Percentiles rank a stretch among this genome's conserved stretches.
These are phyloP conservation scores for Backusella morwellensis DNA, from an alignment of 192 early-diverging fungal species.

Conservation along the genomic window DNA sequence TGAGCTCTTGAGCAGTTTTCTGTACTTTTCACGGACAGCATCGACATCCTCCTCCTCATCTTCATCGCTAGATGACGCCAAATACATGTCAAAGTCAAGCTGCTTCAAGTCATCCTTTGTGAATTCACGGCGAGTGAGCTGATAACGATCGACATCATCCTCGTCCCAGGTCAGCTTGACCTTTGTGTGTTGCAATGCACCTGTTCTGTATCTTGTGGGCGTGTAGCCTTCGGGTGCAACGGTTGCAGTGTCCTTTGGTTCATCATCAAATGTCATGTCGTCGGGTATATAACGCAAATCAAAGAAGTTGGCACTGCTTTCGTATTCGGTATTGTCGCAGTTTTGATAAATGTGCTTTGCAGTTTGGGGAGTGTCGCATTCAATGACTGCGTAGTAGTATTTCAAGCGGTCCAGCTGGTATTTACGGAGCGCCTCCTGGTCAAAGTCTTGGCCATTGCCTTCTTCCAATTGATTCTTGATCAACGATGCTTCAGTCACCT, in stretches of 20 bases:
- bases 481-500: constrained; percentile 42
- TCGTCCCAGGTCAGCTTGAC: constrained; percentile 97
- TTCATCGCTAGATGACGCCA: constrained; percentile 74
- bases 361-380: constrained; percentile 84
- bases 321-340: constrained; percentile 94
- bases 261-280: constrained; percentile 82
- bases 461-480: constrained; percentile 53
- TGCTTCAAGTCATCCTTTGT: constrained; percentile 85
- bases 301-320: constrained; percentile 88
- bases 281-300: constrained; percentile 94
- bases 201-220: constrained; percentile 70
- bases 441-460: constrained; percentile 75
- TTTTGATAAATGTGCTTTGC: constrained; percentile 74
- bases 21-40: constrained; percentile 44
- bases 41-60: constrained; percentile 62
- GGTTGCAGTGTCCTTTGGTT: constrained; percentile 58
- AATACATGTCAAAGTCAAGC: constrained; percentile 88
- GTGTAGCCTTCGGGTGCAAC: constrained; percentile 65
- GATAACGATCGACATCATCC: constrained; percentile 84
- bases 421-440: constrained; percentile 76
- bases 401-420: constrained; percentile 90
- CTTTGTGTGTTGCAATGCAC: constrained; percentile 87
- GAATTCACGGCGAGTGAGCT: constrained; percentile 78
- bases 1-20: constrained; percentile 40
- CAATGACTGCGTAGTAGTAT: constrained; percentile 95